phyloP scores from a whole-genome alignment of 163 green algal genomes.

The Scenedesmus sp. region DNA sequence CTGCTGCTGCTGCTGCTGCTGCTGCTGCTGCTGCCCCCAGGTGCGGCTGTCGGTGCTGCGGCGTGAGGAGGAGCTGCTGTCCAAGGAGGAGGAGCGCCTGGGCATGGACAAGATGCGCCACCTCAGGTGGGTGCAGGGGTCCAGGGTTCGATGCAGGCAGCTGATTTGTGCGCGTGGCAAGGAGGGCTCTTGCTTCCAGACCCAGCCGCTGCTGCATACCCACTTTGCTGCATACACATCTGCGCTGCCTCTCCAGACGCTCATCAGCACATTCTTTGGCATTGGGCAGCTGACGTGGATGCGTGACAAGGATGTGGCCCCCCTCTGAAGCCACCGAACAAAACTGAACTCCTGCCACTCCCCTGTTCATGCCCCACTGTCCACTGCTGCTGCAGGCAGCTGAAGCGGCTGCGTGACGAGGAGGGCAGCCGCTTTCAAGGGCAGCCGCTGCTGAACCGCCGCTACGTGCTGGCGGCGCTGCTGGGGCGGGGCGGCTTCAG shows the following conservation, averaged over 20 bases:
- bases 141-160: too few species aligned
- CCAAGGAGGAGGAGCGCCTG: conserved; percentile 81
- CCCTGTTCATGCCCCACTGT: not conserved
- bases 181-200: too few species aligned
- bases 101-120: conserved; percentile 80
- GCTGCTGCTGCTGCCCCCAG: conserved; percentile 55
- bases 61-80: conserved; percentile 88
- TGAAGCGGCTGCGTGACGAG: conserved; percentile 86
- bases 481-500: conserved; percentile 96
- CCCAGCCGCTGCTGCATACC: not conserved
- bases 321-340: not conserved
- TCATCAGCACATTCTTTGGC: not conserved
- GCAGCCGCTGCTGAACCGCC: conserved; percentile 64
- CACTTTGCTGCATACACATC: not conserved
- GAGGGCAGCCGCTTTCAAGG: conserved; percentile 72
- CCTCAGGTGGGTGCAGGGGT: conserved; percentile 55
- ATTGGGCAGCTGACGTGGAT: too few species aligned
- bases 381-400: conserved; percentile 59
- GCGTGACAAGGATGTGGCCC: too few species aligned
- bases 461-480: conserved; percentile 92
- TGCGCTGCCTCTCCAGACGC: not conserved
- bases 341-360: not conserved
- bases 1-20: not conserved
- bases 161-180: not conserved
- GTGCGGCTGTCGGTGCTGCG: conserved; percentile 78